These are phyloP conservation scores for Arabidopsis suecica DNA, from an alignment of 345 rosid species.

Conservation along the genomic window DNA sequence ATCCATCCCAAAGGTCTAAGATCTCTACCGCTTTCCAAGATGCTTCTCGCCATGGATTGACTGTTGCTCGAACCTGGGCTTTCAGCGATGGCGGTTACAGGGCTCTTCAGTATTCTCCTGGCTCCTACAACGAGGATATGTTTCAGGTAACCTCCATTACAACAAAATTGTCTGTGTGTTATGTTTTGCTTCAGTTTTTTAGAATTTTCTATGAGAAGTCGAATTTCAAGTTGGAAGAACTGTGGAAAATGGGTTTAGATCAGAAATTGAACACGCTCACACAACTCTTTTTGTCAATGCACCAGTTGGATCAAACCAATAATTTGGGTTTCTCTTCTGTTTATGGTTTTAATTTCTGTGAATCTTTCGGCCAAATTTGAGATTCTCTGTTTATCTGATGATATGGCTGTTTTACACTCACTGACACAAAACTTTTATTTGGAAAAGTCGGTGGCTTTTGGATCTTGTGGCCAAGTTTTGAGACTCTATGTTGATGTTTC, in stretches of 20 bases:
- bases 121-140: constrained; percentile 72
- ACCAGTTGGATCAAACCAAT: neutral
- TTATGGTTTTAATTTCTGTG: neutral
- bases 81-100: constrained; percentile 88
- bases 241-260: neutral
- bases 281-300: neutral
- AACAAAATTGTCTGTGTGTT: neutral
- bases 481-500: constrained; percentile 5
- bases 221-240: neutral
- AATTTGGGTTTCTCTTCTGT: neutral
- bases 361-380: neutral
- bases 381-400: neutral
- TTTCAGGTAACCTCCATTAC: constrained; percentile 60
- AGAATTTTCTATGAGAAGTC: neutral
- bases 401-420: neutral
- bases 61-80: constrained; percentile 92
- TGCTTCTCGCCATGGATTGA: constrained; percentile 69
- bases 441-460: constrained; percentile 17
- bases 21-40: constrained; percentile 69
- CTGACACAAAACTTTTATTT: neutral
- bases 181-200: neutral
- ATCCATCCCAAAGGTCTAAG: constrained; percentile 65
- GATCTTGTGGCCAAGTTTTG: constrained; percentile 5
- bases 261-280: neutral
- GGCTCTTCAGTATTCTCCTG: constrained; percentile 75